Percentiles rank a stretch among this genome's conserved stretches.
phyloP scores from a whole-genome alignment of 352 stramenopile genomes.

The Globisporangium okanoganense region DNA sequence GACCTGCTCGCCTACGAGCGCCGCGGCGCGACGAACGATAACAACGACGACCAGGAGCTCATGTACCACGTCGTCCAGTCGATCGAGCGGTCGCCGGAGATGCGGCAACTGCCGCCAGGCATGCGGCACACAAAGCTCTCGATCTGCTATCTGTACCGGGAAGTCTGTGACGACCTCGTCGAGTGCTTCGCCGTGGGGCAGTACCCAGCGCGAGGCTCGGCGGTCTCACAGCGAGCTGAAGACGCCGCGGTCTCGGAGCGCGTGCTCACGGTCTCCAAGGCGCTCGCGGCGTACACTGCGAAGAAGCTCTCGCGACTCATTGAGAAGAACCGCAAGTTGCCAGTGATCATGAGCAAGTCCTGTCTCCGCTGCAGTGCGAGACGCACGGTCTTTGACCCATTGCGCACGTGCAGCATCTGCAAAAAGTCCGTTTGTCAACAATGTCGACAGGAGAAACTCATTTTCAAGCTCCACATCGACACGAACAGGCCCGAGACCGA shows the following conservation, averaged over 20 bases:
- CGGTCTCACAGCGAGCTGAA: slow-evolving; percentile 20
- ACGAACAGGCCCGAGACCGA: slow-evolving; percentile 30
- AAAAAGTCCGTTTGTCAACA: slow-evolving; percentile 41
- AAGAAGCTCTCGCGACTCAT: slow-evolving; percentile 37
- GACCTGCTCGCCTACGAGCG: slow-evolving; percentile 61
- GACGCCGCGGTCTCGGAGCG: slow-evolving; percentile 37
- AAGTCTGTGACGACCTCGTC: slow-evolving; percentile 48
- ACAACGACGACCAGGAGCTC: slow-evolving; percentile 35
- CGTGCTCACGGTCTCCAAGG: slow-evolving; percentile 32
- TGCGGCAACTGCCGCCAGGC: slow-evolving; percentile 9
- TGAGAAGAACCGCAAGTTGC: slow-evolving; percentile 26
- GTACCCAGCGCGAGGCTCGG: slow-evolving; percentile 31
- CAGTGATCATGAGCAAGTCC: slow-evolving; percentile 33
- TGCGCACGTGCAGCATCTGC: slow-evolving; percentile 40
- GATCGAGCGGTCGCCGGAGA: slow-evolving; percentile 26
- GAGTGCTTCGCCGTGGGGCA: slow-evolving; percentile 51
- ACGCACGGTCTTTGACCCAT: slow-evolving; percentile 26
- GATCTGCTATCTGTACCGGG: slow-evolving; percentile 47
- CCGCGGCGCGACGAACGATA: slow-evolving; percentile 42
- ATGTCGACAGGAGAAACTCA: slow-evolving; percentile 27
- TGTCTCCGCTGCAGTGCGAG: slow-evolving; percentile 39
- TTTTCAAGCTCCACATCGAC: slow-evolving; percentile 32
- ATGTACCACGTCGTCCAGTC: slow-evolving; percentile 51
- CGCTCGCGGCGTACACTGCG: slow-evolving; percentile 30
- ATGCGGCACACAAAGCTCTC: slow-evolving; percentile 32